A percentile compares a stretch with the other conserved stretches of the same genome.
These are phyloP conservation scores for Aspergillus leporis DNA, from an alignment of 495 filamentous ascomycete species.

Conservation along the genomic window DNA sequence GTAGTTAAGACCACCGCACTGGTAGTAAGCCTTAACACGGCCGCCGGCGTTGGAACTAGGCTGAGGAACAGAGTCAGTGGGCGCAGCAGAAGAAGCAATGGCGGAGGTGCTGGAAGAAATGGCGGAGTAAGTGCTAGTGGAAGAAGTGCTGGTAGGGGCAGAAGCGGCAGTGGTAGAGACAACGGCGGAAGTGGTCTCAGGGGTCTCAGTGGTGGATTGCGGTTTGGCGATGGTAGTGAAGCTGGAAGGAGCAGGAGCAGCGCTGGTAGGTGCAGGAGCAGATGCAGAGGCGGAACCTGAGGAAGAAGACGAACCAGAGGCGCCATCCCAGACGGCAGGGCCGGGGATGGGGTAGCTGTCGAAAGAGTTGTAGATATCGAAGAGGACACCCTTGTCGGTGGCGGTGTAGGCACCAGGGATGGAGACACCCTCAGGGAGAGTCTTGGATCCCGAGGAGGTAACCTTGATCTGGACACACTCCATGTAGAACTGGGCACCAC, in stretches of 20 bases:
- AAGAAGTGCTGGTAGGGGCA: constrained; percentile 11
- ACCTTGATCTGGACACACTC: constrained; percentile 28
- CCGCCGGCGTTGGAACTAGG: constrained; percentile 4
- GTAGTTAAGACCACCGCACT: constrained; percentile 23
- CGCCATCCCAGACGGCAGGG: constrained; percentile 26
- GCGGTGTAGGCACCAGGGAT: constrained; percentile 24
- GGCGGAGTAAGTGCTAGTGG: constrained; percentile 10
- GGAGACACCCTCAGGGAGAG: constrained; percentile 22
- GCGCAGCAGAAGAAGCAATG: background rate
- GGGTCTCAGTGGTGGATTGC: constrained; percentile 5
- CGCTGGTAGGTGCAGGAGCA: constrained; percentile 9
- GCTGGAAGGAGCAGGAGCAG: constrained; percentile 5
- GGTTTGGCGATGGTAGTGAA: constrained; percentile 7
- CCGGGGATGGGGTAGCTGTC: constrained; percentile 25
- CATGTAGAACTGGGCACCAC: constrained; percentile 30
- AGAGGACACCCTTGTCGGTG: constrained; percentile 23
- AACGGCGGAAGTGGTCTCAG: constrained; percentile 4
- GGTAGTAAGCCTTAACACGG: constrained; percentile 19
- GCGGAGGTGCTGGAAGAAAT: background rate
- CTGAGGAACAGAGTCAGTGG: constrained; percentile 1
- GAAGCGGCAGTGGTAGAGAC: constrained; percentile 5
- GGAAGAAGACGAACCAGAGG: constrained; percentile 12
- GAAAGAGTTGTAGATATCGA: constrained; percentile 23
- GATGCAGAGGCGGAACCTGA: constrained; percentile 14
- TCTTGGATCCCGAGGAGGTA: constrained; percentile 20